Evolutionary conservation across 805 yeast species (phyloP), one percentile per base, ranked within the genome.

Genomic region (Maudiozyma barnettii): DNA sequence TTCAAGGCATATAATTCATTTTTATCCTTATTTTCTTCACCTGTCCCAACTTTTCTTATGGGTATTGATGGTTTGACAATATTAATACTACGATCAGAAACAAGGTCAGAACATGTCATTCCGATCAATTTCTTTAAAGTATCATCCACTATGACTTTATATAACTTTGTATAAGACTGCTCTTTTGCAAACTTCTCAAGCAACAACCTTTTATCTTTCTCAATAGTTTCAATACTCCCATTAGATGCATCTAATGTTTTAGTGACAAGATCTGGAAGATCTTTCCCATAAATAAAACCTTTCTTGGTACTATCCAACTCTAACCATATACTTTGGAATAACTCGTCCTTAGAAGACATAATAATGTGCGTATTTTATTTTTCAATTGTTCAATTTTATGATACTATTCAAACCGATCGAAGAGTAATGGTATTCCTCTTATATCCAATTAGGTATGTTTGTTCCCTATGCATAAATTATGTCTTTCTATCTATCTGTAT

Each of bases 91-190:
- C 13, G 8, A 6, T 26, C 10, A 26, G 30, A 26, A 9, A 22
- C 35, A 13, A 46, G 14, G 13, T 55, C 57, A n/a, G 49, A 53
- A 45, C 65, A 65, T 1, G 62, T 54, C n/a, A 55, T 51, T 3
- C 71, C 71, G 7, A 64, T 49, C 20, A 69, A 49, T 6, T 64
- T 59, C 16, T 57, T 51, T 29, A 54, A 49, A 54, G 66, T 64
- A 18, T 66, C 69, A 9, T 60, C 54, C 21, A 51, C 19, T 16
- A 41, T 35, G n/a, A 51, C 39, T 48, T 61, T 68, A 45, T 60
- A 56, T 0, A 69, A 55, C 43, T 64, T 63, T 39, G 54, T 54
- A 40, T 56, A 54, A n/a, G 58, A 56, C 23, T 66, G 59, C 6
- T 59, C 62, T 18, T 51, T 57, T 12, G 63, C 54, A 49, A 61